Percentiles rank a stretch among this genome's conserved stretches.
These are phyloP conservation scores for Leucocoprinus birnbaumii DNA, from an alignment of 768 basidiomycete genomes.

Conservation along the genomic window DNA sequence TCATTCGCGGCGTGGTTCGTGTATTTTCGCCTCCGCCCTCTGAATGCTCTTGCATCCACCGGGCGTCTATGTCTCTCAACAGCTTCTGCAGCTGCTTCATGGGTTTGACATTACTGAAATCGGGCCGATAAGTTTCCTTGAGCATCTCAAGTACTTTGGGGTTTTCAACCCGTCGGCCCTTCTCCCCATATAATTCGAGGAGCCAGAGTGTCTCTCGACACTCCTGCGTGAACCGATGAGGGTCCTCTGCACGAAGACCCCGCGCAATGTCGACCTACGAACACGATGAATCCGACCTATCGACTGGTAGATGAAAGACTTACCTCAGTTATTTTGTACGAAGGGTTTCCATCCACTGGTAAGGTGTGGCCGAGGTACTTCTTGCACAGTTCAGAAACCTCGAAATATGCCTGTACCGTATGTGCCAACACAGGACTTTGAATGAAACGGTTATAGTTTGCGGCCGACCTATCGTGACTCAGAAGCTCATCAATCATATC, in stretches of 20 bases:
- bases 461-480: constrained; percentile 5
- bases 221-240: constrained; percentile 38
- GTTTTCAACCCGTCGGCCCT: constrained; percentile 48
- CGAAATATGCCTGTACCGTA: constrained; percentile 45
- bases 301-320: constrained; percentile 12
- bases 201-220: constrained; percentile 51
- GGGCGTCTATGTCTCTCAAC: constrained; percentile 45
- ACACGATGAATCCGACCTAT: neutral
- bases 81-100: constrained; percentile 45
- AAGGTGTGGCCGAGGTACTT: constrained; percentile 39
- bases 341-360: constrained; percentile 30
- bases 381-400: constrained; percentile 49
- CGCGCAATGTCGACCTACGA: constrained; percentile 49
- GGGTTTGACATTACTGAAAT: constrained; percentile 38
- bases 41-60: constrained; percentile 34
- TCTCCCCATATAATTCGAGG: constrained; percentile 52
- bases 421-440: constrained; percentile 35
- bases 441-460: constrained; percentile 27
- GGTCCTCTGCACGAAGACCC: constrained; percentile 43
- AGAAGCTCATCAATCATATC: constrained; percentile 22
- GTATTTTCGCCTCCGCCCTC: constrained; percentile 3
- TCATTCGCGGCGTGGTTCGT: constrained; percentile 6
- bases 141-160: constrained; percentile 47
- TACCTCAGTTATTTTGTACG: constrained; percentile 44
- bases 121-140: constrained; percentile 39